Evolutionary conservation across 345 rosid species (phyloP).

Genomic region (Aegle marmelos): DNA sequence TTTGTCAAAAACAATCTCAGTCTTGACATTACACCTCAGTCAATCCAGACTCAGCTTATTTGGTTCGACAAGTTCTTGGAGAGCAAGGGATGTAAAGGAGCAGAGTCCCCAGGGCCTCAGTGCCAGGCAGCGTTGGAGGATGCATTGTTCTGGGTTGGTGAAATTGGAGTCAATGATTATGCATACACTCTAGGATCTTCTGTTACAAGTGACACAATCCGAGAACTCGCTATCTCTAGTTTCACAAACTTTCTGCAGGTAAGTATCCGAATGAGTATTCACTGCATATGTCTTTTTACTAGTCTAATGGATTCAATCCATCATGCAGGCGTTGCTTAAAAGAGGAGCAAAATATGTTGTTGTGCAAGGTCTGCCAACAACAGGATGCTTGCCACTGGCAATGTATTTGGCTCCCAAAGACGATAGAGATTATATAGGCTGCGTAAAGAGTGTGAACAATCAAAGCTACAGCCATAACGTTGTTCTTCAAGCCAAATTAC

Average conservation of each 20-base stretch:
- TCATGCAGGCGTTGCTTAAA: slow-evolving; percentile 55
- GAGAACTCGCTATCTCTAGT: slow-evolving; percentile 41
- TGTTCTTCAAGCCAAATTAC: slow-evolving; percentile 40
- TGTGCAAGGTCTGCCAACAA: slow-evolving; percentile 73
- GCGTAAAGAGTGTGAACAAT: slow-evolving; percentile 66
- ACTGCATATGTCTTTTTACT: neutral
- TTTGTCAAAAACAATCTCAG: slow-evolving; percentile 74
- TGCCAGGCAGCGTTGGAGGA: slow-evolving; percentile 46
- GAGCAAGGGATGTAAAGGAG: slow-evolving; percentile 42
- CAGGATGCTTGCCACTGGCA: slow-evolving; percentile 78
- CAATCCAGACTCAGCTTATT: slow-evolving; percentile 60
- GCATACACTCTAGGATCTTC: slow-evolving; percentile 66
- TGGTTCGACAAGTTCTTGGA: slow-evolving; percentile 64
- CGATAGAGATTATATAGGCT: slow-evolving; percentile 73
- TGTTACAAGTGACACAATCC: slow-evolving; percentile 47
- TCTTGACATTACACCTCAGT: slow-evolving; percentile 65
- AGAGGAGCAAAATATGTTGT: slow-evolving; percentile 72
- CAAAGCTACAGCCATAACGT: slow-evolving; percentile 52
- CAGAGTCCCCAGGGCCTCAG: slow-evolving; percentile 16
- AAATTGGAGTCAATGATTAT: slow-evolving; percentile 89
- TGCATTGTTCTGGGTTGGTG: slow-evolving; percentile 88
- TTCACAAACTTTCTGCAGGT: slow-evolving; percentile 60
- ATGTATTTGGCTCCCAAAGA: slow-evolving; percentile 51
- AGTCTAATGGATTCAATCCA: neutral
- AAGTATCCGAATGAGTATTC: slow-evolving; percentile 1